Conservation (phyloP, 495 filamentous ascomycete species). For the Xylaria cubensis region DNA sequence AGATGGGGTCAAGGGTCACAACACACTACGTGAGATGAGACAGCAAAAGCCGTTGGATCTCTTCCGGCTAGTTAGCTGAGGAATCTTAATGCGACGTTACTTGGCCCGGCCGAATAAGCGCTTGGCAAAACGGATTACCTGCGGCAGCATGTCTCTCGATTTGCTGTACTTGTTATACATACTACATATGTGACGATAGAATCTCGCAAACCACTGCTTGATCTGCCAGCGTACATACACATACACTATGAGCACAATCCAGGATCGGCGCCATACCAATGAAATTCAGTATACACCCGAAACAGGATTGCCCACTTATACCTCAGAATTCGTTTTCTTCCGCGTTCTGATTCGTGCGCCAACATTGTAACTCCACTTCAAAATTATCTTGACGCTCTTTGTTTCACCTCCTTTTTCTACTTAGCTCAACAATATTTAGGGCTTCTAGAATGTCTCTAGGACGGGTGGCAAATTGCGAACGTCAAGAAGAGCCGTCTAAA, state of each 20-base stretch:
- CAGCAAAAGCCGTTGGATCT: constrained; percentile 12
- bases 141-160: no score
- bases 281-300: background rate
- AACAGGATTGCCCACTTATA: constrained; percentile 3
- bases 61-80: constrained; percentile 3
- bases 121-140: background rate
- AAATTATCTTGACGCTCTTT: background rate
- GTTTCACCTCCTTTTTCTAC: background rate
- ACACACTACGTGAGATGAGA: constrained; percentile 1
- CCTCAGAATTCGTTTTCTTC: background rate
- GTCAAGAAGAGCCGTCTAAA: background rate
- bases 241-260: background rate
- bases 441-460: background rate
- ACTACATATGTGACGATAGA: background rate
- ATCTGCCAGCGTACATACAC: background rate
- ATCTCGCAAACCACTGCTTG: constrained; percentile 16
- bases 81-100: constrained; percentile 13
- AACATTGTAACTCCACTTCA: background rate
- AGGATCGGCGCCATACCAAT: constrained; percentile 2
- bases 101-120: background rate
- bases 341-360: background rate
- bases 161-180: constrained; percentile 13
- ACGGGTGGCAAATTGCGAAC: constrained; percentile 23
- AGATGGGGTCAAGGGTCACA: constrained; percentile 9
- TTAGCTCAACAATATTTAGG: background rate